phyloP scores from a whole-genome alignment of 331 rosid genomes.

The Telfairia occidentalis region DNA sequence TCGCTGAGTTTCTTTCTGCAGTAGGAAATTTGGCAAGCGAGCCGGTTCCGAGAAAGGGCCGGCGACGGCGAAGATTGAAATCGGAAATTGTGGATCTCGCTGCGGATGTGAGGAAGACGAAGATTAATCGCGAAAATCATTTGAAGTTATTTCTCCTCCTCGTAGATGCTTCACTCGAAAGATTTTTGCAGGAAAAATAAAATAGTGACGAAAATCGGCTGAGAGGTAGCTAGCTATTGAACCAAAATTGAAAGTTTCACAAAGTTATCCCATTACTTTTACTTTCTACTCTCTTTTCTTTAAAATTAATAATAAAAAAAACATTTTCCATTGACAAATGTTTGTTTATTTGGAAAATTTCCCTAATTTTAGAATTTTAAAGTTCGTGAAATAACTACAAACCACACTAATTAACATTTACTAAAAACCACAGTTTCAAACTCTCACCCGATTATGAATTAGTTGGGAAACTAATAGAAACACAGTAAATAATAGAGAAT shows the following conservation, averaged over 20 bases:
- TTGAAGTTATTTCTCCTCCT: background rate
- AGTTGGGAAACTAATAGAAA: no score
- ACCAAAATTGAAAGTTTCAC: background rate
- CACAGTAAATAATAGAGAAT: no score
- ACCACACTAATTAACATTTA: no score
- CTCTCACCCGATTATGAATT: no score
- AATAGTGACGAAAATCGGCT: background rate
- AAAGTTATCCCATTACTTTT: background rate
- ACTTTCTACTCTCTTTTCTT: background rate
- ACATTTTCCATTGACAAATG: no score
- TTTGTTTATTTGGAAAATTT: no score
- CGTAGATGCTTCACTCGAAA: background rate
- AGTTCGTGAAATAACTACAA: no score
- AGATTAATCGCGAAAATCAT: conserved; percentile 2
- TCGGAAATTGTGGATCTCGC: conserved; percentile 1
- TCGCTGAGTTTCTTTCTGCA: conserved; percentile 25
- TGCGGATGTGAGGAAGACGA: conserved; percentile 2
- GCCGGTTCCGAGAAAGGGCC: conserved; percentile 13
- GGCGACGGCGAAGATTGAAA: background rate
- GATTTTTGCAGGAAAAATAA: background rate
- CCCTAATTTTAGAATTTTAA: no score
- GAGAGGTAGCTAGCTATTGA: background rate
- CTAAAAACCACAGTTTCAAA: no score
- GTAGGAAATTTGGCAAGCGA: conserved; percentile 30
- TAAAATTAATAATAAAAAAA: no score